Evolutionary conservation across 306 rosid species (phyloP).

Genomic region (Styphnolobium japonicum): DNA sequence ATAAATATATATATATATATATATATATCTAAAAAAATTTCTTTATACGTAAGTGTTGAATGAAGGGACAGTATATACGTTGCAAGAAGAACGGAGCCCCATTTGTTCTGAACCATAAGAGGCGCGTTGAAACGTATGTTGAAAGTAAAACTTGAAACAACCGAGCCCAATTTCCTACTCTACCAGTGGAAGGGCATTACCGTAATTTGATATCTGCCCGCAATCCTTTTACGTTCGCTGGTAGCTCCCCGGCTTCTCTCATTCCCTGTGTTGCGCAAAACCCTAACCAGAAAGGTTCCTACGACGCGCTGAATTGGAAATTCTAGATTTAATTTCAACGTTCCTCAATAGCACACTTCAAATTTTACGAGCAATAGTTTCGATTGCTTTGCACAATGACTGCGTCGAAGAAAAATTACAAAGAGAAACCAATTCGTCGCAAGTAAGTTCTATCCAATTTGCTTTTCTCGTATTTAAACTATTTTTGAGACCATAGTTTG

Average conservation of each 20-base stretch:
- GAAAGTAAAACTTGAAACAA: no score
- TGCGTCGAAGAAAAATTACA: slow-evolving; percentile 34
- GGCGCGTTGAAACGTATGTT: no score
- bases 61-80: no score
- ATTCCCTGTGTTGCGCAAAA: slow-evolving; percentile 7
- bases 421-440: slow-evolving; percentile 54
- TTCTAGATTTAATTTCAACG: neutral
- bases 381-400: slow-evolving; percentile 27
- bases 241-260: neutral
- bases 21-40: no score
- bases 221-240: neutral
- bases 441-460: slow-evolving; percentile 33
- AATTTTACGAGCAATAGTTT: neutral
- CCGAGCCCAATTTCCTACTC: no score
- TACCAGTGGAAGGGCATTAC: neutral
- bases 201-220: neutral
- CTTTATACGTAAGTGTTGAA: no score
- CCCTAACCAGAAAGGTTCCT: slow-evolving; percentile 28
- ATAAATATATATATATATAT: no score
- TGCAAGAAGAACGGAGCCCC: no score
- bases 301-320: neutral
- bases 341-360: neutral
- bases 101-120: no score
- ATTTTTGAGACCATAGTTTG: neutral
- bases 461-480: neutral